Evolutionary conservation across 768 basidiomycete species (phyloP).

Genomic region (Phlebiopsis flavidoalba): DNA sequence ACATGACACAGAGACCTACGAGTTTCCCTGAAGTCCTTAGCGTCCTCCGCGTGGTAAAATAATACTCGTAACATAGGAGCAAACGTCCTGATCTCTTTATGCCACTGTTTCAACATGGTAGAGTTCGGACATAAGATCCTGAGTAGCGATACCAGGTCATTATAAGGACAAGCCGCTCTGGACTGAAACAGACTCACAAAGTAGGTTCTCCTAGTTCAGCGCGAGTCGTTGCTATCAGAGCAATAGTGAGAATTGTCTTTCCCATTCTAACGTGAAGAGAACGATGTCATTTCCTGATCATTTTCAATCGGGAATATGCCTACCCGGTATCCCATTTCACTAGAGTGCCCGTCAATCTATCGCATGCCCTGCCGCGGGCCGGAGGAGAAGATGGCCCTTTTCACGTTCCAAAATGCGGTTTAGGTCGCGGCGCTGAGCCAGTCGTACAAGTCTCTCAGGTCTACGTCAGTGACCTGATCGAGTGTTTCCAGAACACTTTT

Average conservation of each 20-base stretch:
- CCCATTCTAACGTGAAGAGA: background rate
- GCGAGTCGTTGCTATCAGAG: background rate
- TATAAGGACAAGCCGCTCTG: no score
- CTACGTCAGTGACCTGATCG: no score
- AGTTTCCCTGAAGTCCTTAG: no score
- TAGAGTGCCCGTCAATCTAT: background rate
- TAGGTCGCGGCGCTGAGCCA: no score
- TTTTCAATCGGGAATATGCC: background rate
- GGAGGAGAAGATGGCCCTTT: no score
- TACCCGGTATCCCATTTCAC: background rate
- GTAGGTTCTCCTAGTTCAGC: background rate
- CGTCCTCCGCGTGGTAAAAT: background rate
- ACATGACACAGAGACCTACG: no score
- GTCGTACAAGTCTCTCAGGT: no score
- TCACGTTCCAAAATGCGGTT: no score
- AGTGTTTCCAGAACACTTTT: no score
- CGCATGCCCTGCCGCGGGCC: no score
- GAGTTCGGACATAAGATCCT: conserved; percentile 3
- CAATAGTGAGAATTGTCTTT: conserved; percentile 1
- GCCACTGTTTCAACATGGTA: background rate
- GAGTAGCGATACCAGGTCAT: no score
- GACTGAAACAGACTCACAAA: background rate
- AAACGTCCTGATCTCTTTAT: background rate
- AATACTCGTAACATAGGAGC: background rate
- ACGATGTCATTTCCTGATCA: background rate